phyloP scores from a whole-genome alignment of 2,329 filamentous ascomycete species.

The Mollisia scopiformis region DNA sequence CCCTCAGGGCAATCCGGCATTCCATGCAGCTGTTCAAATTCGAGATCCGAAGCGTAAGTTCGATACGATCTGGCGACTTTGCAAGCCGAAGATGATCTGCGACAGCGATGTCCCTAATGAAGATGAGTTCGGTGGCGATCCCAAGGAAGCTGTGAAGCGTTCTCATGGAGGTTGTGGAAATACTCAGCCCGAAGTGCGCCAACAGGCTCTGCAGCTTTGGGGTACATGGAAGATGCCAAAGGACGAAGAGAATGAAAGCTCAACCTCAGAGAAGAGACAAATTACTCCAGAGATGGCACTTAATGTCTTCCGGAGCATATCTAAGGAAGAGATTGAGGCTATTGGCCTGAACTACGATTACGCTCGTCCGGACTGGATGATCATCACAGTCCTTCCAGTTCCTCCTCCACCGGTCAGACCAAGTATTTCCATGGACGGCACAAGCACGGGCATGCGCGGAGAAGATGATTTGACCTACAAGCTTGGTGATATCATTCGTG shows the following conservation, averaged over 20 bases:
- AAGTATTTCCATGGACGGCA: conserved; percentile 96
- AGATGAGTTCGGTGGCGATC: conserved; percentile 66
- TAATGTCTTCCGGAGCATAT: conserved; percentile 84
- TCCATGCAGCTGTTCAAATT: conserved; percentile 77
- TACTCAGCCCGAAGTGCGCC: conserved; percentile 82
- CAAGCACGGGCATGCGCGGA: conserved; percentile 86
- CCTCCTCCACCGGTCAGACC: conserved; percentile 94
- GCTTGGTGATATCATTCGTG: conserved; percentile 95
- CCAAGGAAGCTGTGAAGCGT: conserved; percentile 53
- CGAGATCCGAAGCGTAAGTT: conserved; percentile 95
- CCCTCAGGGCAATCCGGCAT: conserved; percentile 80
- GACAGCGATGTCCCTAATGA: conserved; percentile 77
- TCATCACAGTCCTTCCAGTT: conserved; percentile 91
- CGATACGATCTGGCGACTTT: conserved; percentile 87
- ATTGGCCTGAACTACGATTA: conserved; percentile 95
- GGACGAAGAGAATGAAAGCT: conserved; percentile 71
- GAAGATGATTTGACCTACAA: conserved; percentile 99
- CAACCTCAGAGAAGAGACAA: conserved; percentile 75
- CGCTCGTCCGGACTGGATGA: conserved; percentile 97
- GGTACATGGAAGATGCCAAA: conserved; percentile 74
- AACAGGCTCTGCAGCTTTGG: conserved; percentile 82
- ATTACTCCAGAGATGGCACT: conserved; percentile 86
- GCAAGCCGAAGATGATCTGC: conserved; percentile 85
- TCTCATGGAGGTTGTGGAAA: conserved; percentile 92
- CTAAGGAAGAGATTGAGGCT: conserved; percentile 77